A percentile compares a stretch with the other conserved stretches of the same genome.
phyloP scores from a whole-genome alignment of 345 rosid species.

The Hypericum androsaemum region DNA sequence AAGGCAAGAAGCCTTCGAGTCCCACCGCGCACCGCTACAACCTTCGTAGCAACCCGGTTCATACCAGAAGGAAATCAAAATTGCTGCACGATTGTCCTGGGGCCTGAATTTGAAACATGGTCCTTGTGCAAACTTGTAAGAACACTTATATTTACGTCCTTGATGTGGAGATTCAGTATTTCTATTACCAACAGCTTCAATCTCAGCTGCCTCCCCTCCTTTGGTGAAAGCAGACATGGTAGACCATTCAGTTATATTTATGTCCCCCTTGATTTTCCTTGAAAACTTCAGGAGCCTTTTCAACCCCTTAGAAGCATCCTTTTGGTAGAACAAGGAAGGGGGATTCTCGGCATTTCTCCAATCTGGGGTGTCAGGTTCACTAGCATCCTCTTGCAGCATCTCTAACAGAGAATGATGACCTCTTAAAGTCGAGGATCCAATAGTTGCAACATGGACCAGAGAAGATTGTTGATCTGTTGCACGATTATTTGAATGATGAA shows the following conservation, averaged over 20 bases:
- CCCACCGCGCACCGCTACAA: too few relatives aligned
- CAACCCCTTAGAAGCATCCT: constrained; percentile 59
- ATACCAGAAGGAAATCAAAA: too few relatives aligned
- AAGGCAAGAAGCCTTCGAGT: too few relatives aligned
- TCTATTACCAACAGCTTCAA: constrained; percentile 36
- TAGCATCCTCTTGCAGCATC: constrained; percentile 67
- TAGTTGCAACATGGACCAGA: constrained; percentile 19
- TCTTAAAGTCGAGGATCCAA: constrained; percentile 37
- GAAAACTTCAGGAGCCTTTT: constrained; percentile 63
- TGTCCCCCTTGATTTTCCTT: constrained; percentile 58
- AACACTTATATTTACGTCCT: constrained; percentile 37
- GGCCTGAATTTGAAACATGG: constrained; percentile 22
- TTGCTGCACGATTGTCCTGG: constrained; percentile 16
- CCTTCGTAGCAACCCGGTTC: too few relatives aligned
- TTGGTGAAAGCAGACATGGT: constrained; percentile 52
- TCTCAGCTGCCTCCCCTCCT: constrained; percentile 57
- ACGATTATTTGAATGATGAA: constrained; percentile 17
- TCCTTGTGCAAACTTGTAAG: constrained; percentile 26
- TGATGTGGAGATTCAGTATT: constrained; percentile 34
- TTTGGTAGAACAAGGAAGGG: constrained; percentile 40
- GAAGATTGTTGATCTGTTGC: constrained; percentile 23
- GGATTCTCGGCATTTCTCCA: constrained; percentile 70
- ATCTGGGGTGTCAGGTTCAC: constrained; percentile 44
- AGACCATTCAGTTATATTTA: constrained; percentile 39
- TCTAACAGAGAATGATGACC: constrained; percentile 59